phyloP scores from a whole-genome alignment of 192 early-diverging fungal genomes.

The Coemansia sp. region DNA sequence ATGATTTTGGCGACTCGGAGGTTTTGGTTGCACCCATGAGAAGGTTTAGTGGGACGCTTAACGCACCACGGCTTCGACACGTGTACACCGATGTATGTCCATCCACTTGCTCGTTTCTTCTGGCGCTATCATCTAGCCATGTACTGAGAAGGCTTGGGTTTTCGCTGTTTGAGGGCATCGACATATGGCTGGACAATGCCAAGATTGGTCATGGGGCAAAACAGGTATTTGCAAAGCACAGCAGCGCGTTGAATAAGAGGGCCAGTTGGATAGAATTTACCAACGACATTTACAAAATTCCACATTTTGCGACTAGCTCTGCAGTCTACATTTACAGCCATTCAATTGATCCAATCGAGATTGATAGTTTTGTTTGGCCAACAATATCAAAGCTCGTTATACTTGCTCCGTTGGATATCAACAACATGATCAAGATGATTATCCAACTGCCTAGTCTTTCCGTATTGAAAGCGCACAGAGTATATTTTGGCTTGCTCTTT shows the following conservation, averaged over 20 bases:
- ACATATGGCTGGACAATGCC: background rate
- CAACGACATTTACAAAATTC: background rate
- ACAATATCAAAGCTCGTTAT: background rate
- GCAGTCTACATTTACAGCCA: background rate
- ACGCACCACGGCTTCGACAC: background rate
- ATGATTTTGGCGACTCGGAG: background rate
- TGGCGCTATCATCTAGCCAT: background rate
- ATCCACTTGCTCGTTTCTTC: background rate
- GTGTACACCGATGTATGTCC: background rate
- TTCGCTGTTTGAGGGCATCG: background rate
- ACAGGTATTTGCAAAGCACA: background rate
- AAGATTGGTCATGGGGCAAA: background rate
- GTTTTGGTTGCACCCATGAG: background rate
- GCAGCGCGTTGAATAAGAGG: background rate
- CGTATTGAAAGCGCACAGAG: background rate
- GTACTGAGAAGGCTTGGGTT: background rate
- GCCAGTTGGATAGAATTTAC: background rate
- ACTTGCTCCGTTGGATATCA: background rate
- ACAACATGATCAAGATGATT: background rate
- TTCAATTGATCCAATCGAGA: background rate
- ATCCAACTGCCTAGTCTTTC: background rate
- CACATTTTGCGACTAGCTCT: background rate
- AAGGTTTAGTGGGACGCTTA: background rate
- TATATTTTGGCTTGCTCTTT: background rate
- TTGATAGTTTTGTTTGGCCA: background rate